Evolutionary conservation across 73 alveolate genomes (phyloP), one percentile per base, ranked within the genome.

Genomic region (Breviolum minutum): DNA sequence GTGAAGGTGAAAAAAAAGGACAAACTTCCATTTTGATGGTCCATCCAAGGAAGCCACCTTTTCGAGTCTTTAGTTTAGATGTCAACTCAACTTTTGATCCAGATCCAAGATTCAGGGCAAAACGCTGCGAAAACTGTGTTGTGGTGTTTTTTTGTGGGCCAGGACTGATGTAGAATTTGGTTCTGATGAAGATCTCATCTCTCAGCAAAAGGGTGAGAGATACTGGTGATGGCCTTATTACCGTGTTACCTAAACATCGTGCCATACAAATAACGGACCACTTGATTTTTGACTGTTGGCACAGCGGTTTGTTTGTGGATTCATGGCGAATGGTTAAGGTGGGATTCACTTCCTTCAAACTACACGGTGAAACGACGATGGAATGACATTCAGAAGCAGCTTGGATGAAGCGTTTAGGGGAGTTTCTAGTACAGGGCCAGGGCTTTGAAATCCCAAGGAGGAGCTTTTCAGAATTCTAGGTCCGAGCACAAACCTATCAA

Each of bases 361-460:
- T 90, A 90, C 87, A 90, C 96, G 5, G 87, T 90, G 87, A 90
- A 90, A 79, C 77, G 96, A 24, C 64, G 83, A 79, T 90, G 96
- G 96, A 63, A 26, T 12, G 96, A 90, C 76, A 48, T 90, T 24
- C 96, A 90, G 68, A 90, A 79, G 96, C 87, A 27, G 29, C 63
- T 77, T 60, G 95, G 95, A 14, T 14, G 16, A 19, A 30, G 54
- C 0, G 54, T 40, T 40, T 40, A 40, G 54, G 54, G 54, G 54
- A 40, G 54, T 40, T 40, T 40, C 54, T 40, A 40, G 54, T 40
- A 40, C 54, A 40, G 54, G 54, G 54, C 54, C 54, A 40, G 54
- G 54, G 54, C 54, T 40, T 40, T 0, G 54, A 40, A 40, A 40
- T 40, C 5, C 54, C 54, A 40, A 40, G 54, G 54, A 40, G 54